These are phyloP conservation scores for Aspergillus oerlinghausenensis DNA, from an alignment of 2,329 filamentous ascomycete species.

Conservation along the genomic window DNA sequence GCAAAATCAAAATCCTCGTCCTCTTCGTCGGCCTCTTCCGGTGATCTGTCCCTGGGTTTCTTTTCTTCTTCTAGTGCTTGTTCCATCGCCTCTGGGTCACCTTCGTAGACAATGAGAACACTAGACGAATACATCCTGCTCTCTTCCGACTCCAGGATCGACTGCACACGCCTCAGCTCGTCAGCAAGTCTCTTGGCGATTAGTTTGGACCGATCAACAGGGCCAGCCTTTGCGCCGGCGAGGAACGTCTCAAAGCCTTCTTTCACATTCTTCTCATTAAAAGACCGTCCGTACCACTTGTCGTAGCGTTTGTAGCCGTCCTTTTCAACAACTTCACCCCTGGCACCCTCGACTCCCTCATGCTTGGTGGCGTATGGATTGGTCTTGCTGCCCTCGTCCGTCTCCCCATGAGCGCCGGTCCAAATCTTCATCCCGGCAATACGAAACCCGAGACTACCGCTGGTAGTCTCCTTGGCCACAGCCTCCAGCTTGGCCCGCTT, in stretches of 20 bases:
- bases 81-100: constrained; percentile 53
- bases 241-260: constrained; percentile 58
- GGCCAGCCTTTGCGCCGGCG: constrained; percentile 39
- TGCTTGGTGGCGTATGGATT: constrained; percentile 35
- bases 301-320: constrained; percentile 58
- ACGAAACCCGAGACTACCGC: constrained; percentile 56
- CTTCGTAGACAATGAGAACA: constrained; percentile 63
- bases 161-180: constrained; percentile 42
- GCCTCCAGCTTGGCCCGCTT: constrained; percentile 58
- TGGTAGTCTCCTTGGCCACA: constrained; percentile 57
- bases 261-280: constrained; percentile 51
- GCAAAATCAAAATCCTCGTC: constrained; percentile 25
- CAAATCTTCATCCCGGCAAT: constrained; percentile 64
- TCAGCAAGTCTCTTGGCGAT: constrained; percentile 39
- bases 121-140: constrained; percentile 65
- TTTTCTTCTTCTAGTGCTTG: constrained; percentile 44
- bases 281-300: constrained; percentile 61
- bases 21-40: constrained; percentile 30
- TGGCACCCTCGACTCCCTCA: constrained; percentile 45
- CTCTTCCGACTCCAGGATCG: constrained; percentile 52
- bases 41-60: constrained; percentile 24
- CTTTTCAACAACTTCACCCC: constrained; percentile 41
- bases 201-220: constrained; percentile 40
- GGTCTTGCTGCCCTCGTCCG: constrained; percentile 29
- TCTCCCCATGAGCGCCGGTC: constrained; percentile 34